Conservation (phyloP, 768 basidiomycete genomes). For the Tricholoma matsutake region DNA sequence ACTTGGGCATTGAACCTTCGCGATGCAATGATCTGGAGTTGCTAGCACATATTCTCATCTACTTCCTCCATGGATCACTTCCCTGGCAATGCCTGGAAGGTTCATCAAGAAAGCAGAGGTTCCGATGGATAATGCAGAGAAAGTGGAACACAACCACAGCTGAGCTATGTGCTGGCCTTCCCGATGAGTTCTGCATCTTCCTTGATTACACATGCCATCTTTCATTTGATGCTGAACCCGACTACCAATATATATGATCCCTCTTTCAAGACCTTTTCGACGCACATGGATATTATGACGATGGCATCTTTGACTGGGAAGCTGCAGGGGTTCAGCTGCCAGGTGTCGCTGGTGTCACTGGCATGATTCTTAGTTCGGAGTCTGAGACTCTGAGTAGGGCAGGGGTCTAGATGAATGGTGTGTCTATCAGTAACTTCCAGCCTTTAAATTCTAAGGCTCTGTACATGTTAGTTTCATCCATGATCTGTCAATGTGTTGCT, state of each 20-base stretch:
- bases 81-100: conserved; percentile 46
- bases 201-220: conserved; percentile 33
- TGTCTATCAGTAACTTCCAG: background rate
- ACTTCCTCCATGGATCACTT: conserved; percentile 67
- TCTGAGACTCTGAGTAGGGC: background rate
- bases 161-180: background rate
- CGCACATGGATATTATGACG: conserved; percentile 46
- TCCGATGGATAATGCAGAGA: background rate
- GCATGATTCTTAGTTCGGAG: background rate
- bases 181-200: background rate
- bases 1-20: conserved; percentile 79
- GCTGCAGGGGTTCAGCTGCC: background rate
- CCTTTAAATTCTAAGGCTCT: background rate
- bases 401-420: background rate
- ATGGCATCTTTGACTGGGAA: conserved; percentile 52
- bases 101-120: background rate
- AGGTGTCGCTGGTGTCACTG: background rate
- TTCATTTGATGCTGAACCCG: conserved; percentile 57
- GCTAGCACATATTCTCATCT: conserved; percentile 75
- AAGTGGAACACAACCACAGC: background rate
- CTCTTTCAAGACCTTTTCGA: conserved; percentile 37
- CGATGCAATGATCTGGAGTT: conserved; percentile 96
- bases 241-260: conserved; percentile 57
- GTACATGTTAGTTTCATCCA: background rate
- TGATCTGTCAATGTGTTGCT: background rate